Evolutionary conservation across 1,284 basidiomycete species (phyloP), one percentile per base, ranked within the genome.

Genomic region (Vanrija sp.): DNA sequence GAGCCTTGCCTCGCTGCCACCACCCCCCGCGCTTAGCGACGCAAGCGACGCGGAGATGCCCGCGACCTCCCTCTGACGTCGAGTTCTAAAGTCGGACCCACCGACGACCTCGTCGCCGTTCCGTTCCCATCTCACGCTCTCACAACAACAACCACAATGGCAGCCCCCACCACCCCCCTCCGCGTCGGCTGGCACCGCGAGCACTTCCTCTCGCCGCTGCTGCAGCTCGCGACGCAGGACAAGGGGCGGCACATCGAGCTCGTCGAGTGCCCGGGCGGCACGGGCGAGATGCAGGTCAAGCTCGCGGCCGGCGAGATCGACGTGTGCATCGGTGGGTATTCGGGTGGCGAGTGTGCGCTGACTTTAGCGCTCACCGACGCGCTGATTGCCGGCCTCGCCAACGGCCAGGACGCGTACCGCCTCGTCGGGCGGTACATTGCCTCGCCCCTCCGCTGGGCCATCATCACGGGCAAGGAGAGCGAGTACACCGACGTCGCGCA

Each of bases 371-470:
- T 98, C 48, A 98, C 95, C 0, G 95, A 97, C 72, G 85, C 90
- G 0, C 79, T 98, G 37, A 93, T 97, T 61, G 88, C 92, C 44
- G 95, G 94, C 0, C 89, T 97, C 49, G 91, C 90, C 12, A 88
- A 88, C 57, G 89, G 91, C 0, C 87, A 88, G 0, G 81, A 81
- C 48, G 84, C 87, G 15, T 98, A 96, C 77, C 91, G 88, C 72
- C 85, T 98, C 15, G 85, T 95, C 3, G 94, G 95, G 3, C 89
- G 88, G 68, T 98, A 94, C 70, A 94, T 98, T 47, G 84, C 83
- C 0, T 89, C 88, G 8, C 88, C 90, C 4, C 78, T 94, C 42
- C 86, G 89, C 77, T 95, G 91, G 91, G 94, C 92, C 0, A 89
- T 97, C 23, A 88, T 92, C 65, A 89, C 93, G 3, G 94, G 94